These are phyloP conservation scores for Biancaea sappan DNA, from an alignment of 306 rosid species.

Conservation along the genomic window DNA sequence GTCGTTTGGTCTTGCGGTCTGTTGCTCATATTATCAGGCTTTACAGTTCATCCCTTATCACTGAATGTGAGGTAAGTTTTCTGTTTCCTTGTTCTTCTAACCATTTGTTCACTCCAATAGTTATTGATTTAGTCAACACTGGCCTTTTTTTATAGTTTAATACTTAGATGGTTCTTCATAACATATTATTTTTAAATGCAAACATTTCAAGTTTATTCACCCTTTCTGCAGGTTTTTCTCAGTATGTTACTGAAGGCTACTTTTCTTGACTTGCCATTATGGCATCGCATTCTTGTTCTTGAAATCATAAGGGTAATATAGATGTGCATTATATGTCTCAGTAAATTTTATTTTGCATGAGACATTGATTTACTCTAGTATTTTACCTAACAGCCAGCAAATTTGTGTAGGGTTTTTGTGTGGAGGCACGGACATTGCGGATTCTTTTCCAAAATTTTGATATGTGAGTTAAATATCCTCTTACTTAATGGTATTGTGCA, in stretches of 20 bases:
- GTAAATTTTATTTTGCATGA: constrained; percentile 21
- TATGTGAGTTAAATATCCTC: constrained; percentile 60
- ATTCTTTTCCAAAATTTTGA: constrained; percentile 92
- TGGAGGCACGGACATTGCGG: constrained; percentile 88
- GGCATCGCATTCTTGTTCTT: constrained; percentile 99
- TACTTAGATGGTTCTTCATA: neutral
- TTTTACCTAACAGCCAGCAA: constrained; percentile 29
- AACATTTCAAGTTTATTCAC: constrained; percentile 5
- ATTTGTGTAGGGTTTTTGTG: constrained; percentile 82
- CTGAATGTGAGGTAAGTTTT: constrained; percentile 91
- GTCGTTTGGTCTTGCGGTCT: constrained; percentile 95
- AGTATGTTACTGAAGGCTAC: constrained; percentile 95
- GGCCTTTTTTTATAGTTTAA: neutral
- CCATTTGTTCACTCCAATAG: constrained; percentile 18
- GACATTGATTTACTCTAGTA: constrained; percentile 26
- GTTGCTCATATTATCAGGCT: constrained; percentile 98
- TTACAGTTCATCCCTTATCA: constrained; percentile 89
- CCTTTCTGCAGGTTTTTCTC: constrained; percentile 81
- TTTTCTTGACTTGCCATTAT: constrained; percentile 92
- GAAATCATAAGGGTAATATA: constrained; percentile 92
- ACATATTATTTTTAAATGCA: neutral
- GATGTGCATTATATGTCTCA: constrained; percentile 17
- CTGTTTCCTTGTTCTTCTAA: constrained; percentile 30
- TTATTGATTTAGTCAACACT: constrained; percentile 18
- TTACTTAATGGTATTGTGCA: constrained; percentile 14